Base-by-base conservation (phyloP, 2,329 filamentous ascomycete species). In the Talaromyces verruculosus region DNA sequence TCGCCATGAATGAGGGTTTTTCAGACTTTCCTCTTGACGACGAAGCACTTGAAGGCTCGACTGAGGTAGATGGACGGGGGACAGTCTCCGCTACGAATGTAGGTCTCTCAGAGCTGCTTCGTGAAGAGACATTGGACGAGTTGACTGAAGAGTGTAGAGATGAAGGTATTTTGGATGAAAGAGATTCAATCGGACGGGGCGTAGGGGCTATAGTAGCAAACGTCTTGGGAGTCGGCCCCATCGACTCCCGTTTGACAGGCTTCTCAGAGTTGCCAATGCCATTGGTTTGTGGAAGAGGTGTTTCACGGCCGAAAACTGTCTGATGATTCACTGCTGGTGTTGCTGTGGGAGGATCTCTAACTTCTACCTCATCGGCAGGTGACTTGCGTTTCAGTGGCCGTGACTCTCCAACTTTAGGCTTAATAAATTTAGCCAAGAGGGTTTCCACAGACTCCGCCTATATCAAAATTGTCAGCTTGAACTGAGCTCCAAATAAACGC, bases 381-480 rank as follows among this genome's bases (percentile, higher is more conserved):
- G 35, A 59, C 7, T 66, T 66, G 19, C 65, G 62, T 55, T 66
- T 66, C 3, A 66, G 22, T 5, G 61, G 37, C 13, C 53, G 28
- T 22, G 65, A 51, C n/a, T 63, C 33, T 13, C 15, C 37, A 28
- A 22, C 22, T 19, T 43, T 39, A 17, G 65, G n/a, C 30, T 57
- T 57, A 5, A 28, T 35, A 22, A 57, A 57, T 5, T 17, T 30
- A 17, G 28, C 51, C 51, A 37, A 37, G 8, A 57, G 51, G 10
- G 8, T 11, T 35, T 35, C 33, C 33, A 35, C 33, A 13, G 33
- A 35, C 30, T 37, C 8, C 1, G 10, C 30, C 51, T 57, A 57
- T 19, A 28, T 15, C 7, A 35, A 15, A 35, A 13, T 13, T 22
- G 30, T 57, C 30, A 57, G 51, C 51, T 19, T 10, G 10, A 13